Evolutionary conservation across 208 protist species (phyloP).

Genomic region (Leishmania mexicana): DNA sequence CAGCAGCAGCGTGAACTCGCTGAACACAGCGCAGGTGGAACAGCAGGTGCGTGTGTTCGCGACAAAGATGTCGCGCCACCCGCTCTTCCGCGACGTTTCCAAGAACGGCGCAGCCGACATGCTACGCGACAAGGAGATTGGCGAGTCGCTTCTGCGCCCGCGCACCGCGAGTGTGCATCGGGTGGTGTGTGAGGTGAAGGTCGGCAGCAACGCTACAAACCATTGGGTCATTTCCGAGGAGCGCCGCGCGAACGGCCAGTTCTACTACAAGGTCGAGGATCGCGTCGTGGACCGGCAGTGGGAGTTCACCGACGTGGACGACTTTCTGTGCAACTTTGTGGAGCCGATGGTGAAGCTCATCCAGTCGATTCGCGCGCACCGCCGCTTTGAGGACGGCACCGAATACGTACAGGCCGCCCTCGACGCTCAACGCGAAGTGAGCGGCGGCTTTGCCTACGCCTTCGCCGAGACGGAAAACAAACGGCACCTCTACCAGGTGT

Average conservation of each 20-base stretch:
- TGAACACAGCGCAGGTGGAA: constrained; percentile 58
- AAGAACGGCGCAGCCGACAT: constrained; percentile 47
- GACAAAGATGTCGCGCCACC: constrained; percentile 82
- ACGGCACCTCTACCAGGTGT: constrained; percentile 66
- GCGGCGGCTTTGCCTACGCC: constrained; percentile 61
- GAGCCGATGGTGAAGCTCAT: constrained; percentile 61
- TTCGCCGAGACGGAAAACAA: constrained; percentile 68
- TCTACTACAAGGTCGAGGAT: constrained; percentile 79
- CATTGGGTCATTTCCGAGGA: constrained; percentile 81
- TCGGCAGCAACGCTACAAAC: constrained; percentile 55
- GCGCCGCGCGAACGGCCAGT: constrained; percentile 55
- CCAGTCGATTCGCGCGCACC: constrained; percentile 53
- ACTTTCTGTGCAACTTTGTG: constrained; percentile 75
- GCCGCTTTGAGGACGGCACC: constrained; percentile 62
- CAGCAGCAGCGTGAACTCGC: constrained; percentile 70
- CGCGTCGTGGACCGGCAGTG: constrained; percentile 36
- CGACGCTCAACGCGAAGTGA: constrained; percentile 47
- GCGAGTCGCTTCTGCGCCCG: constrained; percentile 79
- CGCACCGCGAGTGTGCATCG: constrained; percentile 36
- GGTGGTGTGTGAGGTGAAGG: constrained; percentile 77
- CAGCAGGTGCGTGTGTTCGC: constrained; percentile 62
- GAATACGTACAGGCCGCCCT: constrained; percentile 62
- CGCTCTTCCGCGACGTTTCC: constrained; percentile 70
- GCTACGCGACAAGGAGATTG: constrained; percentile 82
- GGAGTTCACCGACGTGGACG: constrained; percentile 81